Conservation (phyloP, 208 protist genomes). For the Acanthamoeba culbertsoni region DNA sequence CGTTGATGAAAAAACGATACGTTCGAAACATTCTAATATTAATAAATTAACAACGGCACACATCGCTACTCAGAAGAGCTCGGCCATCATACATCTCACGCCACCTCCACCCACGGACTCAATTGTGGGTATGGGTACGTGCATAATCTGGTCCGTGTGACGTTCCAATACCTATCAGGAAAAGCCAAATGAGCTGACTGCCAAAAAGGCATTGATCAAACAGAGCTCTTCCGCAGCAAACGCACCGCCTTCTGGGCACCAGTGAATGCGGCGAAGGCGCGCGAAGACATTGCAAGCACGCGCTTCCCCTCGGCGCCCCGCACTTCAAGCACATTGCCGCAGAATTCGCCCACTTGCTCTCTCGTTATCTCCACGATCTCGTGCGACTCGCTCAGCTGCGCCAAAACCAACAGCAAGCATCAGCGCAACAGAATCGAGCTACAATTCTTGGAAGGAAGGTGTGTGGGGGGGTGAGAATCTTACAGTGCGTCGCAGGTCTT, state of each 20-base stretch:
- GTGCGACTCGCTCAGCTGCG: slow-evolving; percentile 46
- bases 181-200: background rate
- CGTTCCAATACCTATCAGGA: background rate
- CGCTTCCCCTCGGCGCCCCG: background rate
- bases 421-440: background rate
- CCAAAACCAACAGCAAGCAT: background rate
- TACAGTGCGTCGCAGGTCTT: slow-evolving; percentile 40
- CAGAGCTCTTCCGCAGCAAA: too few species aligned
- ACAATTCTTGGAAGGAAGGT: background rate
- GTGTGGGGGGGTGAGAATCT: background rate
- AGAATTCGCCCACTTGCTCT: slow-evolving; percentile 76
- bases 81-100: slow-evolving; percentile 76
- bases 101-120: slow-evolving; percentile 75
- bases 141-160: slow-evolving; percentile 49
- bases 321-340: slow-evolving; percentile 82
- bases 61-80: too few species aligned
- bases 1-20: too few species aligned
- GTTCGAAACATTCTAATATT: too few species aligned
- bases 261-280: slow-evolving; percentile 73
- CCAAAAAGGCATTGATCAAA: background rate
- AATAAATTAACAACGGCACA: too few species aligned
- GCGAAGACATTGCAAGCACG: slow-evolving; percentile 63
- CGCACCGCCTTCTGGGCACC: slow-evolving; percentile 51
- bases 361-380: slow-evolving; percentile 74
- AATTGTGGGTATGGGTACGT: slow-evolving; percentile 68